Conservation (phyloP, 495 filamentous ascomycete species). For the Thozetella sp. region DNA sequence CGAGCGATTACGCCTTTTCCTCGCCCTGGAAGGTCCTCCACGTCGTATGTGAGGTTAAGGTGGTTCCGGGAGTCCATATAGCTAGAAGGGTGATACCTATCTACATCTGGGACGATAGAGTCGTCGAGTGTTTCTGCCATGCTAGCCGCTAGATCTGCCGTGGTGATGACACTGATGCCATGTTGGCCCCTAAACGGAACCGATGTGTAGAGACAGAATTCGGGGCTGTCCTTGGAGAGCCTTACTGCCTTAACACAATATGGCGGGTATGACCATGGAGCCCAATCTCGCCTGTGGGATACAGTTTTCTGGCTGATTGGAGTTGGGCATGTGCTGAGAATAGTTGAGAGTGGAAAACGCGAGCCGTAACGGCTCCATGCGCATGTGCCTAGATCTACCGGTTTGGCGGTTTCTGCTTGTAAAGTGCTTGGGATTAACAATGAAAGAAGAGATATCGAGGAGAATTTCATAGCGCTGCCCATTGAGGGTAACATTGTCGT, state of each 20-base stretch:
- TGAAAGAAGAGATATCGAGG: too few relatives aligned
- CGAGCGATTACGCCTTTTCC: conserved; percentile 28
- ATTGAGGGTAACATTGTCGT: too few relatives aligned
- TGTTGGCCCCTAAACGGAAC: conserved; percentile 21
- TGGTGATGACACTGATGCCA: conserved; percentile 25
- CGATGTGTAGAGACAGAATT: conserved; percentile 29
- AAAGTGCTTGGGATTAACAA: background rate
- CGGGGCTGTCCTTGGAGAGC: conserved; percentile 12
- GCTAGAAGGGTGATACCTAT: conserved; percentile 13
- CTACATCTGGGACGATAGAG: conserved; percentile 9
- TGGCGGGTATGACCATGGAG: conserved; percentile 26
- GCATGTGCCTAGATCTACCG: conserved; percentile 1
- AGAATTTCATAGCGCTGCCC: too few relatives aligned
- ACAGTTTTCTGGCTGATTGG: background rate
- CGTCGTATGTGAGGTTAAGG: conserved; percentile 9
- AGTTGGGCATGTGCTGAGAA: conserved; percentile 5
- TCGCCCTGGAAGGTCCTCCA: conserved; percentile 21
- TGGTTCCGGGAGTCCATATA: conserved; percentile 3
- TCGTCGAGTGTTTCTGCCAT: conserved; percentile 23
- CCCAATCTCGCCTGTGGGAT: conserved; percentile 2
- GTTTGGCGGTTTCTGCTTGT: background rate
- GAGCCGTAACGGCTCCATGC: conserved; percentile 15
- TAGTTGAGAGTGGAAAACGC: conserved; percentile 3
- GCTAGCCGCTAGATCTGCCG: conserved; percentile 20
- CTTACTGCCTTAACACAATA: conserved; percentile 18